Evolutionary conservation across 2,329 filamentous ascomycete genomes (phyloP), one percentile per base, ranked within the genome.

Genomic region (Pyricularia sp.): DNA sequence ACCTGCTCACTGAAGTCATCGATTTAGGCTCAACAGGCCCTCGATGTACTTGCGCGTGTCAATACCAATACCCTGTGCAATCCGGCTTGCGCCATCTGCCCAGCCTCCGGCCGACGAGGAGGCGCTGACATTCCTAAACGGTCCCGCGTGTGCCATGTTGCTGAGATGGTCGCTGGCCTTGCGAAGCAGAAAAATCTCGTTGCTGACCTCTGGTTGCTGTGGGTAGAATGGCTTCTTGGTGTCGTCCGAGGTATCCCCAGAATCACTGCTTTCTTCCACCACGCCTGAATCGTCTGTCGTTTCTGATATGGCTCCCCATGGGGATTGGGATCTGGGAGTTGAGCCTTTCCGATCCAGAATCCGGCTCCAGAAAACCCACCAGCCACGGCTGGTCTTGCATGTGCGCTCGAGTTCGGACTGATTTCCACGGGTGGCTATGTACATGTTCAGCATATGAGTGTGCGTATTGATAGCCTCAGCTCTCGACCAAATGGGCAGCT

Each of bases 41-140:
- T 92, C 89, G 4, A 92, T 84, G 73, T 92, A 92, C 72, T 82
- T 83, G 73, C 86, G 82, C 33, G 89, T 90, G 77, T 93, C 89
- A 40, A 92, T 81, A 0, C 89, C 89, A 68, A 93, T 90, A 0
- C 89, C 89, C 70, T 90, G 86, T 0, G 84, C 85, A 68, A 91
- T 74, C 65, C 82, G 82, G 24, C 80, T 82, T 1, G 86, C 83
- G 3, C 84, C 84, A 28, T 82, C 83, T 60, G 80, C 70, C 79
- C 83, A 77, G 65, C 80, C 69, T 16, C 76, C 71, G 70, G 72
- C 22, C 24, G 65, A 65, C 40, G 68, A 70, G 60, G 76, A 72
- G 63, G 69, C 68, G 63, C 74, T 72, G 26, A 73, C 69, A 28
- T 75, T 74, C 40, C 77, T 75, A 44, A 76, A 74, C 62, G 73